A percentile compares a stretch with the other conserved stretches of the same genome.
phyloP scores from a whole-genome alignment of 2,329 filamentous ascomycete genomes.

The Colletotrichum simmondsii region DNA sequence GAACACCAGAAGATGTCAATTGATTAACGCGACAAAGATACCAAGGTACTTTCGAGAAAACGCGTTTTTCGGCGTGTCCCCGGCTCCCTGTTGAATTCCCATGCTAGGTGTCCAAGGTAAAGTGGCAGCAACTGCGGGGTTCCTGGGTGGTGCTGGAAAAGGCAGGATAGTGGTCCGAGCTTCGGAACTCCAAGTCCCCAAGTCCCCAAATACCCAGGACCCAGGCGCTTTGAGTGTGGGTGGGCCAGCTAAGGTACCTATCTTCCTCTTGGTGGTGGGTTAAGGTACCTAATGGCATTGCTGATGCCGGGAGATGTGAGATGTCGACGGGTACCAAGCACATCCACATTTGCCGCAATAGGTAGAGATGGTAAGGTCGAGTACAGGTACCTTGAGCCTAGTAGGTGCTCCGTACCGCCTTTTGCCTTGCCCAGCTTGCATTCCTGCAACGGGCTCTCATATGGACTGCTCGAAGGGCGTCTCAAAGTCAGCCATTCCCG shows the following conservation, averaged over 20 bases:
- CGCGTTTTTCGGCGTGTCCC: constrained; percentile 27
- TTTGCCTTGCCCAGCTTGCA: background rate
- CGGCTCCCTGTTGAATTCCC: background rate
- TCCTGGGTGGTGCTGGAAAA: background rate
- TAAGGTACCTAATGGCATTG: background rate
- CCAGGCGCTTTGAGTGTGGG: background rate
- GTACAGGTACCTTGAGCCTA: background rate
- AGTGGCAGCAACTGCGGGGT: constrained; percentile 25
- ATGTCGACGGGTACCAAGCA: constrained; percentile 16
- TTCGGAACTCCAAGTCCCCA: background rate
- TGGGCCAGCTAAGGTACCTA: background rate
- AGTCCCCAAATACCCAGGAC: background rate
- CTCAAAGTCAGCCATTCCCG: background rate
- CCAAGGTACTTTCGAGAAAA: background rate
- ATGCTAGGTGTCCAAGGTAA: background rate
- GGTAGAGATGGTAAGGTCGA: background rate
- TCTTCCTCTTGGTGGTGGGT: too few species aligned
- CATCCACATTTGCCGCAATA: constrained; percentile 25
- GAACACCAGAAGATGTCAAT: background rate
- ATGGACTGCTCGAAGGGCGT: background rate
- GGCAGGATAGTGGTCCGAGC: constrained; percentile 11
- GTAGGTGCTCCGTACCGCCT: too few species aligned
- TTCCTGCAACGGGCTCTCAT: constrained; percentile 17
- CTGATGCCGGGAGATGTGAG: background rate
- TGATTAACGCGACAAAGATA: constrained; percentile 1